Evolutionary conservation across 805 yeast genomes (phyloP).

Genomic region (Barnettozyma botsteinii): DNA sequence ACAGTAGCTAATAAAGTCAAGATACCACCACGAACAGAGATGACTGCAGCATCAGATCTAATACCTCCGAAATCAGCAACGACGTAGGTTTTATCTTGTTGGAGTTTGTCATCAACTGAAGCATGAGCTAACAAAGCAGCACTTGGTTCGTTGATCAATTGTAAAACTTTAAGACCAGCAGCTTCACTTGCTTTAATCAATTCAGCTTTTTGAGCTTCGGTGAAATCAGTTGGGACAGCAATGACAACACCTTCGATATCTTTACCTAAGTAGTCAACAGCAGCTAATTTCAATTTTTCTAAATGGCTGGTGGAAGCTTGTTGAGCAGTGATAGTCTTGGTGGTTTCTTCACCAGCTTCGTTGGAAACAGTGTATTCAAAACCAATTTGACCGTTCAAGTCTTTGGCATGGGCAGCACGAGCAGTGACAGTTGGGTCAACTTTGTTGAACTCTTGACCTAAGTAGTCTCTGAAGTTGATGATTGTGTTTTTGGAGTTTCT

Average conservation of each 20-base stretch:
- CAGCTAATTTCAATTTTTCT: constrained; percentile 75
- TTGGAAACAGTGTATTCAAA: constrained; percentile 43
- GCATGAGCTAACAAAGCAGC: constrained; percentile 85
- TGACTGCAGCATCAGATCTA: constrained; percentile 91
- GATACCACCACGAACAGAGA: constrained; percentile 91
- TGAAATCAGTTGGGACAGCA: constrained; percentile 86
- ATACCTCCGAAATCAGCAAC: constrained; percentile 97
- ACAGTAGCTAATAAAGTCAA: constrained; percentile 82
- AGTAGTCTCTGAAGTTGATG: constrained; percentile 86
- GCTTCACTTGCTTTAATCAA: constrained; percentile 54
- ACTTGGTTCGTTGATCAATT: constrained; percentile 86
- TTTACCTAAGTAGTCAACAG: constrained; percentile 86
- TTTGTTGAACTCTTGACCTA: constrained; percentile 69
- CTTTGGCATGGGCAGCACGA: constrained; percentile 61
- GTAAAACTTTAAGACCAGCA: constrained; percentile 77
- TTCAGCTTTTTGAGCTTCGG: constrained; percentile 63
- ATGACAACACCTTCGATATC: constrained; percentile 76
- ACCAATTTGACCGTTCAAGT: constrained; percentile 61
- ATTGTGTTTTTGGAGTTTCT: constrained; percentile 87
- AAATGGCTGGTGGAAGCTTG: constrained; percentile 84
- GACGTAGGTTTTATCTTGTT: constrained; percentile 69
- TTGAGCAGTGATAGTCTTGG: constrained; percentile 58
- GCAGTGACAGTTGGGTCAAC: constrained; percentile 62
- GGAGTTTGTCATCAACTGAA: constrained; percentile 31
- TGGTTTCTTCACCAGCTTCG: constrained; percentile 37